phyloP scores from a whole-genome alignment of 2,329 filamentous ascomycete genomes.

The Thielaviopsis musarum region DNA sequence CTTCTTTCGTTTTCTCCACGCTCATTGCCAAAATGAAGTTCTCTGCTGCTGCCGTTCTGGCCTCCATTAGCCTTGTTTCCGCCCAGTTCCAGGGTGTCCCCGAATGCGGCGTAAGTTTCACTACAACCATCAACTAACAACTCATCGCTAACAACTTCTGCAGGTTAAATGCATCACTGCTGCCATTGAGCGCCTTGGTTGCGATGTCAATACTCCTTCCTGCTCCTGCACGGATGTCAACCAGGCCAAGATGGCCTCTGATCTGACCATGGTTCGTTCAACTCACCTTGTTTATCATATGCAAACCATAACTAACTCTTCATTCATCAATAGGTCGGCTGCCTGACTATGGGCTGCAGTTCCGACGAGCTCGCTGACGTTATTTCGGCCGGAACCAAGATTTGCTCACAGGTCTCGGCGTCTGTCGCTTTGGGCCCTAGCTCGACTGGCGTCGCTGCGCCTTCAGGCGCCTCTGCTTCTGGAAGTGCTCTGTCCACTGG shows the following conservation, averaged over 20 bases:
- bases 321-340: slow-evolving; percentile 12
- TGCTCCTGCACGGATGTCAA: slow-evolving; percentile 24
- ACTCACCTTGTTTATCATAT: neutral
- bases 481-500: slow-evolving; percentile 5
- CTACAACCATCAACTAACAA: neutral
- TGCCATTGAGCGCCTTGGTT: slow-evolving; percentile 22
- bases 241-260: slow-evolving; percentile 18
- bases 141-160: neutral
- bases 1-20: neutral
- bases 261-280: slow-evolving; percentile 10
- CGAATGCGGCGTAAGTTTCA: slow-evolving; percentile 24
- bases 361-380: slow-evolving; percentile 18
- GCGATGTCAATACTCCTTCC: slow-evolving; percentile 20
- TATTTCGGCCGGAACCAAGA: slow-evolving; percentile 18
- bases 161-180: slow-evolving; percentile 21
- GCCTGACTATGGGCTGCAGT: slow-evolving; percentile 21
- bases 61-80: slow-evolving; percentile 21
- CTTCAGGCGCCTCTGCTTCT: slow-evolving; percentile 5
- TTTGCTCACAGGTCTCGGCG: slow-evolving; percentile 17
- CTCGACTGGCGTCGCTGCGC: slow-evolving; percentile 1
- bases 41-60: slow-evolving; percentile 15
- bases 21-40: slow-evolving; percentile 25
- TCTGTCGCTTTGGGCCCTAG: slow-evolving; percentile 5
- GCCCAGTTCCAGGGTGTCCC: slow-evolving; percentile 23
- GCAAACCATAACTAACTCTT: neutral